Evolutionary conservation across 108 stramenopile genomes (phyloP).

Genomic region (Parmales sp.): DNA sequence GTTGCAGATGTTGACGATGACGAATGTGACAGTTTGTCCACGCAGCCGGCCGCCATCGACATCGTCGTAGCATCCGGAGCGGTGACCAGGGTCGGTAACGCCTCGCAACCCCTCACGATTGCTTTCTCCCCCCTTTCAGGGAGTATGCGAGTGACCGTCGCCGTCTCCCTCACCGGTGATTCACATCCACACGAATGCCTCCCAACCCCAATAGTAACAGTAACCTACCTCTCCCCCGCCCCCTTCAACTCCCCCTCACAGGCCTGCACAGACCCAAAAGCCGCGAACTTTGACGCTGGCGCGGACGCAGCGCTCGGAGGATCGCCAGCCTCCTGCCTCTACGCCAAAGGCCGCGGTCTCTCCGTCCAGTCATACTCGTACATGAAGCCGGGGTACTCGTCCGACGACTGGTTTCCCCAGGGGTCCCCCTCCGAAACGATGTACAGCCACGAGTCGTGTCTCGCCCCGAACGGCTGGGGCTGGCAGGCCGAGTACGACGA

Average conservation of each 20-base stretch:
- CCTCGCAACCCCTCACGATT: background rate
- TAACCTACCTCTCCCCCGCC: too few species aligned
- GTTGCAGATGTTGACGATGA: too few species aligned
- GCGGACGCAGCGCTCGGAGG: background rate
- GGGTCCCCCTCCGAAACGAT: background rate
- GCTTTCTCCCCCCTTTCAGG: background rate
- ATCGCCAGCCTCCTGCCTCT: background rate
- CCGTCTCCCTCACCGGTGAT: conserved; percentile 1
- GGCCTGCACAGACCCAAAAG: conserved; percentile 2
- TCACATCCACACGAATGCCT: background rate
- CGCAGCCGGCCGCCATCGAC: too few species aligned
- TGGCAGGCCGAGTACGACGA: background rate
- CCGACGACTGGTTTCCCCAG: background rate
- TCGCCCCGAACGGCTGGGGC: background rate
- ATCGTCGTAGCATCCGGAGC: too few species aligned
- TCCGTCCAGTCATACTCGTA: background rate
- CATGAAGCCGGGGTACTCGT: background rate
- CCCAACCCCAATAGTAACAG: too few species aligned
- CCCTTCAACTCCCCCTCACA: background rate
- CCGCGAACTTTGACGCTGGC: background rate
- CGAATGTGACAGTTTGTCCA: too few species aligned
- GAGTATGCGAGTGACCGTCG: too few species aligned
- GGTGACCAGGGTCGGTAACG: too few species aligned
- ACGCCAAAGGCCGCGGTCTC: conserved; percentile 1
- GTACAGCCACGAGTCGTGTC: background rate